phyloP scores from a whole-genome alignment of 140 eudicot genomes.

The Erigeron philadelphicus region DNA sequence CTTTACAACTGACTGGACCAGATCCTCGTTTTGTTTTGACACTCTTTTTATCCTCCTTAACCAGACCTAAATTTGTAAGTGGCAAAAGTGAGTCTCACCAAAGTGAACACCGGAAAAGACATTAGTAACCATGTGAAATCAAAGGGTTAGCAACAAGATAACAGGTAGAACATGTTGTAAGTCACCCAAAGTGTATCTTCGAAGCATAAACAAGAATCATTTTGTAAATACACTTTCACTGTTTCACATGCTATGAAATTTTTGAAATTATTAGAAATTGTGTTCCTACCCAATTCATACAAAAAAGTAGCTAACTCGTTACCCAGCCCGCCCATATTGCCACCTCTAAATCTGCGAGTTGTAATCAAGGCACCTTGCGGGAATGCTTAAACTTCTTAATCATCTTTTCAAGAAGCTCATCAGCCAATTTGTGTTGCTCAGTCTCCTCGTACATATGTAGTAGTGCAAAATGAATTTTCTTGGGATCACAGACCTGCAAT shows the following conservation, averaged over 20 bases:
- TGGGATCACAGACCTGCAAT: conserved; percentile 79
- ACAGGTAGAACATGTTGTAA: too few species aligned
- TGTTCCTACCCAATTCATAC: not conserved
- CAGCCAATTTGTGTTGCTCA: conserved; percentile 64
- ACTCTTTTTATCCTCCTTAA: conserved; percentile 49
- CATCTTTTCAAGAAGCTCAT: conserved; percentile 74
- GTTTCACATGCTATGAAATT: too few species aligned
- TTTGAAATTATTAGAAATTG: too few species aligned
- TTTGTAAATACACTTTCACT: too few species aligned
- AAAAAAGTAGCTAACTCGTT: not conserved
- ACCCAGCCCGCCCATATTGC: conserved; percentile 28
- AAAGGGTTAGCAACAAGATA: too few species aligned
- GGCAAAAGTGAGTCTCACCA: not conserved
- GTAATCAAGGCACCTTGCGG: conserved; percentile 28
- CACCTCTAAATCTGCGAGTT: too few species aligned
- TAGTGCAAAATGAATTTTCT: conserved; percentile 70
- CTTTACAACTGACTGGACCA: conserved; percentile 43
- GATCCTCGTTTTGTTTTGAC: not conserved
- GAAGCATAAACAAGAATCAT: too few species aligned
- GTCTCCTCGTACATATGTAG: conserved; percentile 73
- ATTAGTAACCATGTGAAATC: too few species aligned
- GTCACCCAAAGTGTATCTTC: too few species aligned
- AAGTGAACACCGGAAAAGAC: too few species aligned
- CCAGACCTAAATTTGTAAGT: conserved; percentile 56
- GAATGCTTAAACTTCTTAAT: conserved; percentile 68